Evolutionary conservation across 176 grass and related monocot genomes (phyloP).

Genomic region (Typha latifolia): DNA sequence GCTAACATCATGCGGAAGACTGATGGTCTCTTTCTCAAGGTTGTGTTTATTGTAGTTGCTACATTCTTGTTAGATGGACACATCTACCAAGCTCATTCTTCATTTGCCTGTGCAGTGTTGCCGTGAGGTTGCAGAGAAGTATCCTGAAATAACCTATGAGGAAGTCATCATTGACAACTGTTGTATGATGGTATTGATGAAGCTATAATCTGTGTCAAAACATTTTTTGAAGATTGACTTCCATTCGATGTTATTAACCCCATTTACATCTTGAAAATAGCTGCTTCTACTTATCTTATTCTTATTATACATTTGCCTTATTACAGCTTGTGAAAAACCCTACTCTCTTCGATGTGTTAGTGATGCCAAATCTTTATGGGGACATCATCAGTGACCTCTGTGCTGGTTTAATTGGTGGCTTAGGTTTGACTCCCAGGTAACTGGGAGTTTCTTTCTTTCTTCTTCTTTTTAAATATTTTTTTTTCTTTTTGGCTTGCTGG

Average conservation of each 20-base stretch:
- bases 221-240: no score
- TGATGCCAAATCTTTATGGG: conserved; percentile 99
- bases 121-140: conserved; percentile 88
- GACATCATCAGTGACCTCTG: conserved; percentile 98
- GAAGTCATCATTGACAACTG: conserved; percentile 98
- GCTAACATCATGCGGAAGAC: conserved; percentile 99
- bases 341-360: conserved; percentile 76
- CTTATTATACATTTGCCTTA: conserved; percentile 11
- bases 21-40: conserved; percentile 96
- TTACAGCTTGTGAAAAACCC: conserved; percentile 90
- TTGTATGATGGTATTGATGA: conserved; percentile 74
- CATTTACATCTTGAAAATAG: not conserved
- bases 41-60: not conserved
- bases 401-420: conserved; percentile 89
- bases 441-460: not conserved
- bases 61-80: not conserved
- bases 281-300: conserved; percentile 11
- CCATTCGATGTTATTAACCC: not conserved
- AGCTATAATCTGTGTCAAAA: not conserved
- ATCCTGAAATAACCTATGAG: conserved; percentile 87
- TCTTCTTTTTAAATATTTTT: no score
- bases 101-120: conserved; percentile 53
- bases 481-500: no score
- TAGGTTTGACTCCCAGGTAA: conserved; percentile 93
- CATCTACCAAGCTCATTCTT: not conserved